A percentile compares a stretch with the other conserved stretches of the same genome.
Conservation (phyloP, 306 rosid genomes). For the Trifolium fragiferum region DNA sequence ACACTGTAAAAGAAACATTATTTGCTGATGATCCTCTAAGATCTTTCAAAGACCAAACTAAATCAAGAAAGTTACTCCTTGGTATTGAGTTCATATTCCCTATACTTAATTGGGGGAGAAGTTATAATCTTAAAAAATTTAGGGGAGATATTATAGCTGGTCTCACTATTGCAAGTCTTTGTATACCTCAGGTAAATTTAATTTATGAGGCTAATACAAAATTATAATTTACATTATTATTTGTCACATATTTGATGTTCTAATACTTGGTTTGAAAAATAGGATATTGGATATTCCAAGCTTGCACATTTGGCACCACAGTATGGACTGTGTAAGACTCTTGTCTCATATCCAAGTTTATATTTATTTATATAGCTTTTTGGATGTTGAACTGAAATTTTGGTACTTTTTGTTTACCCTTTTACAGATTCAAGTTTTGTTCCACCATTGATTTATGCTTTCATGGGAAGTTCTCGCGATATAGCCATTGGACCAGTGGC, state of each 20-base stretch:
- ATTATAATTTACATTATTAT: background rate
- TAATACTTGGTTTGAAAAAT: slow-evolving; percentile 47
- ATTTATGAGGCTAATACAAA: slow-evolving; percentile 15
- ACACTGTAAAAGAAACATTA: slow-evolving; percentile 74
- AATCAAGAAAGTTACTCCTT: slow-evolving; percentile 64
- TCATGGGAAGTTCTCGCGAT: slow-evolving; percentile 97
- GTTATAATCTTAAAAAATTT: slow-evolving; percentile 67
- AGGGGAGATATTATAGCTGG: slow-evolving; percentile 87
- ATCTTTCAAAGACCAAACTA: slow-evolving; percentile 78
- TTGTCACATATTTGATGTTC: slow-evolving; percentile 21
- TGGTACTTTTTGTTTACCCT: slow-evolving; percentile 21
- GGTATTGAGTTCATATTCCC: slow-evolving; percentile 85
- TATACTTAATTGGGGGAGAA: slow-evolving; percentile 75
- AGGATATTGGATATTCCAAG: slow-evolving; percentile 92
- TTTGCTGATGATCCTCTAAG: slow-evolving; percentile 90
- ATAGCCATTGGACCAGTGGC: slow-evolving; percentile 98
- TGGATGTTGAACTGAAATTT: slow-evolving; percentile 39
- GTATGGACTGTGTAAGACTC: slow-evolving; percentile 84
- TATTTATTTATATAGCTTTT: background rate
- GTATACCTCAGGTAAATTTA: slow-evolving; percentile 88
- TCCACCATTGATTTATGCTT: slow-evolving; percentile 90
- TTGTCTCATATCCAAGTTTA: slow-evolving; percentile 10
- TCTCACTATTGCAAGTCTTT: slow-evolving; percentile 95
- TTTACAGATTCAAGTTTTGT: slow-evolving; percentile 89
- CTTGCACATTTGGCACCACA: slow-evolving; percentile 92